Conservation (phyloP, 306 rosid genomes). For the Ammopiptanthus mongolicus region DNA sequence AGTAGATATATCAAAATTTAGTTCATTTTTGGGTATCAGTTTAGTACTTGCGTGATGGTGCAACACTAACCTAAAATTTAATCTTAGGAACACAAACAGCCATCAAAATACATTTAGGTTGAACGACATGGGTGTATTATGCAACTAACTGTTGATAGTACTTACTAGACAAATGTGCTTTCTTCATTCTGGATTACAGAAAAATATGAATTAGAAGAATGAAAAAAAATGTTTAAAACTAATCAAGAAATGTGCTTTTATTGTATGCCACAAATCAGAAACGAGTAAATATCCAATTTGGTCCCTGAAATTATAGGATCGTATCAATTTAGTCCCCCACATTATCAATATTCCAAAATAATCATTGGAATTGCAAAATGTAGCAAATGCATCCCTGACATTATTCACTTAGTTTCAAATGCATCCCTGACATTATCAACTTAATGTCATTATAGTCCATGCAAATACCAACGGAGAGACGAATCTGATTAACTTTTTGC, state of each 20-base stretch:
- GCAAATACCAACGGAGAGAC: no score
- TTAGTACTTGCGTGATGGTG: not conserved
- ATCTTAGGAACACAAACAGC: not conserved
- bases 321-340: no score
- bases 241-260: not conserved
- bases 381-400: no score
- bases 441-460: no score
- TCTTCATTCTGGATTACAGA: not conserved
- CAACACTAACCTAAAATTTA: not conserved
- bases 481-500: no score
- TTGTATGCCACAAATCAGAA: not conserved
- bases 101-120: slow-evolving; percentile 8
- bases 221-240: not conserved
- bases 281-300: no score
- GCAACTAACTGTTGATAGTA: not conserved
- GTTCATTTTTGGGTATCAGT: not conserved
- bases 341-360: no score
- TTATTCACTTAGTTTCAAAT: no score
- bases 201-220: not conserved
- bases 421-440: no score
- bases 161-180: not conserved
- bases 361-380: no score
- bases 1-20: not conserved
- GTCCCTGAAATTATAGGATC: no score
- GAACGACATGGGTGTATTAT: not conserved